phyloP scores from a whole-genome alignment of 1,284 basidiomycete genomes.

The Bjerkandera adusta region DNA sequence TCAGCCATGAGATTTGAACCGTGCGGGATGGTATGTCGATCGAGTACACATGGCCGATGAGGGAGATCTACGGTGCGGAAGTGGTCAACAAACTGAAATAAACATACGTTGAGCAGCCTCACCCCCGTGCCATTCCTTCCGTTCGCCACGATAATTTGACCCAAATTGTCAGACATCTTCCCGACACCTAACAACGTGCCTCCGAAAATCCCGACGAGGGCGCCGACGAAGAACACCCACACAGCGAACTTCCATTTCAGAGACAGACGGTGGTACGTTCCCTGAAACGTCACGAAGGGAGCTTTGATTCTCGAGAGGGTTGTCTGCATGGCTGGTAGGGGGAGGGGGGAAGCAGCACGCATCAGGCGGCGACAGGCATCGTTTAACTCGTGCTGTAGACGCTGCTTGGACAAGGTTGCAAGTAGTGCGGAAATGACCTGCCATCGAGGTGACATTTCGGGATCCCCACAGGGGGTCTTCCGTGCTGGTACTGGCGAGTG shows the following conservation, averaged over 20 bases:
- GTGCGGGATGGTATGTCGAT: slow-evolving; percentile 17
- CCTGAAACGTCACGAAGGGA: not conserved
- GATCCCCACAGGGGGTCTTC: too few relatives aligned
- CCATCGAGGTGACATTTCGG: too few relatives aligned
- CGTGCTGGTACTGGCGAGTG: too few relatives aligned
- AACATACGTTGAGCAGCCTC: not conserved
- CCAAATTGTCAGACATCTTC: slow-evolving; percentile 2
- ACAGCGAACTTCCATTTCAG: not conserved
- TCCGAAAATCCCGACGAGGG: slow-evolving; percentile 1
- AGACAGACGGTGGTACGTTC: not conserved
- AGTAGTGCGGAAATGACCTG: too few relatives aligned
- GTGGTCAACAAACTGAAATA: not conserved
- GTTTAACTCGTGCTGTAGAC: too few relatives aligned
- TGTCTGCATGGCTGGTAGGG: not conserved
- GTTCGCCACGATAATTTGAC: not conserved
- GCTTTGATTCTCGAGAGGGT: not conserved
- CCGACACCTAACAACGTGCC: slow-evolving; percentile 6
- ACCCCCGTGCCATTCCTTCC: slow-evolving; percentile 3
- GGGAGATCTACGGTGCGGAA: slow-evolving; percentile 11
- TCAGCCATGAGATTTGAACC: slow-evolving; percentile 20
- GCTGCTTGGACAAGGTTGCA: too few relatives aligned
- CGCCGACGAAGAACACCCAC: not conserved
- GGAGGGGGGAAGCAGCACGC: not conserved
- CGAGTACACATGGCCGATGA: slow-evolving; percentile 20
- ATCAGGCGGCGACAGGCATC: not conserved